Conservation (phyloP, 441 rosid species). For the Isatis lusitanica region DNA sequence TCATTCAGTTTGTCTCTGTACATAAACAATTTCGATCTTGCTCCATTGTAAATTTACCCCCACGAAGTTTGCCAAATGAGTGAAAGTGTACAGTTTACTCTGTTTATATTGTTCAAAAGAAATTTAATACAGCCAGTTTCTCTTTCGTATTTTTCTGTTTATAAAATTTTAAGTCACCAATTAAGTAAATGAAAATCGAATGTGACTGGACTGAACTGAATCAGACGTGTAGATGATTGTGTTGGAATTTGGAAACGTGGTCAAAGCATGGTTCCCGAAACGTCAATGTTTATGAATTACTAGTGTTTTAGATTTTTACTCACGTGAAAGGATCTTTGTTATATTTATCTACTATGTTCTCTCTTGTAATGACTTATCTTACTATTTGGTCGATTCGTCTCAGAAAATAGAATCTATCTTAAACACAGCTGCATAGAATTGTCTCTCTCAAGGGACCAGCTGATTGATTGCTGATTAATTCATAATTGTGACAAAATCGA, state of each 20-base stretch:
- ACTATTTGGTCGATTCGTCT: neutral
- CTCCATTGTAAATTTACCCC: slow-evolving; percentile 31
- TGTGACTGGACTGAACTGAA: slow-evolving; percentile 8
- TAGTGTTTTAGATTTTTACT: neutral
- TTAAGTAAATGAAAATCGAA: neutral
- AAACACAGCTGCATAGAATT: neutral
- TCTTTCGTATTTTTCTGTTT: neutral
- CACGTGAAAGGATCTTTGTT: neutral
- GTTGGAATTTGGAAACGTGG: slow-evolving; percentile 22
- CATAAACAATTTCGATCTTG: slow-evolving; percentile 19
- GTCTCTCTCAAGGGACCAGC: neutral
- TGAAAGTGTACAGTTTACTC: slow-evolving; percentile 27
- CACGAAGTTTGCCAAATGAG: slow-evolving; percentile 29
- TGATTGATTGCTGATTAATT: too few species aligned
- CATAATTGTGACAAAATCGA: neutral
- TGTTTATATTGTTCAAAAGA: slow-evolving; percentile 12
- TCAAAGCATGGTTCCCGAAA: slow-evolving; percentile 16
- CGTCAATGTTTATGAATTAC: neutral
- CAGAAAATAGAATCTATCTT: neutral
- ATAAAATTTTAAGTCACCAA: neutral
- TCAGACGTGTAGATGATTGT: neutral
- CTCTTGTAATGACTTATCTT: neutral
- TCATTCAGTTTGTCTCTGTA: slow-evolving; percentile 27
- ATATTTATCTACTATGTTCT: neutral
- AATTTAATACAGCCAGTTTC: neutral